A percentile compares a stretch with the other conserved stretches of the same genome.
Evolutionary conservation across 148 eudicot species (phyloP).

Genomic region (Vaccinium myrtillus): DNA sequence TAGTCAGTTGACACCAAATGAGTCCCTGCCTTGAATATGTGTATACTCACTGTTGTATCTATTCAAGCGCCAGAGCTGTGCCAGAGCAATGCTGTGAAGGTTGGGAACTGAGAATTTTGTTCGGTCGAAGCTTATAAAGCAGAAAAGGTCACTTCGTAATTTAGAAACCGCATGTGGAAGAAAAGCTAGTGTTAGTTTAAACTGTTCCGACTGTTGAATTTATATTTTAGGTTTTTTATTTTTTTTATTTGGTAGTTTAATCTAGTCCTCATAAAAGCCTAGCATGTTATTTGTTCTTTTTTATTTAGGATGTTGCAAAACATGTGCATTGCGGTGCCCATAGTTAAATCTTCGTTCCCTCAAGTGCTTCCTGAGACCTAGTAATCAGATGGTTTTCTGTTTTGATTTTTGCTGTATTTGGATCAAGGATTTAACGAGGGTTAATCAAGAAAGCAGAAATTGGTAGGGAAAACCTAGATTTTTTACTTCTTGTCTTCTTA

Average conservation of each 20-base stretch:
- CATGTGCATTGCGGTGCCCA: not conserved
- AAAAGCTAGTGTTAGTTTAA: constrained; percentile 10
- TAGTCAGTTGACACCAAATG: not conserved
- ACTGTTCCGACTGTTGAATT: not conserved
- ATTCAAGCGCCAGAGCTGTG: not conserved
- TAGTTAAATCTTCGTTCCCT: not conserved
- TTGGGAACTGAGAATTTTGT: not conserved
- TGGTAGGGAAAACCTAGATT: not conserved
- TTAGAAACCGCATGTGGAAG: not conserved
- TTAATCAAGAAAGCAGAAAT: not conserved
- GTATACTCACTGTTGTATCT: constrained; percentile 7
- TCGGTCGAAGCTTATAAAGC: not conserved
- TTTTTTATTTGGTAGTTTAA: constrained; percentile 5
- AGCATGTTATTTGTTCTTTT: not conserved
- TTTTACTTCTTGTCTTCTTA: not conserved
- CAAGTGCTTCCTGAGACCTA: not conserved
- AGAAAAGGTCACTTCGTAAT: not conserved
- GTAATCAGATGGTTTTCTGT: not conserved
- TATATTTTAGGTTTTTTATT: not conserved
- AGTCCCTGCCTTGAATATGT: constrained; percentile 11
- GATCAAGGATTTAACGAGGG: not conserved
- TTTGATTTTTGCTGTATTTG: not conserved
- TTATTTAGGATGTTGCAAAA: not conserved
- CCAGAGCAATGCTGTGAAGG: constrained; percentile 3
- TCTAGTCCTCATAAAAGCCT: not conserved